Base-by-base conservation (phyloP, 768 basidiomycete species). In the Psilocybe tampanensis region DNA sequence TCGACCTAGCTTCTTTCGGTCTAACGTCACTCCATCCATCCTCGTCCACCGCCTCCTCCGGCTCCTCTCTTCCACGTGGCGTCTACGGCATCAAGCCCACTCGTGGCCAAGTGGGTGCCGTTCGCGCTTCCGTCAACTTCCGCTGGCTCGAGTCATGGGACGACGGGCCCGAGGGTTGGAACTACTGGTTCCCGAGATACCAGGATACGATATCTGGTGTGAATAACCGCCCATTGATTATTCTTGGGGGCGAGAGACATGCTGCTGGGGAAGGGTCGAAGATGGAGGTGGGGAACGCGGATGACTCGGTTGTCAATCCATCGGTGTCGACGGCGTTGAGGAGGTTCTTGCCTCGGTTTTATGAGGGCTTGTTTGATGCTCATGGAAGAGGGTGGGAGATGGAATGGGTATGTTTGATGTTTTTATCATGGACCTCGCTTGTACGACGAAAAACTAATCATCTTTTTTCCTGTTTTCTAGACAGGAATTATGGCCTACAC, bases 401-500 rank as follows among this genome's bases (percentile, higher is more conserved):
- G 80, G 90, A 94, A 78, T 95, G 93, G 92, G 91, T 90, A 48
- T 42, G 81, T 72, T 1, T 54, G 5, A 4, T 29, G 6, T 47
- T 44, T 47, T 45, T 12, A 47, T 34, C 39, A 39, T 41, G 18
- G 11, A 2, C 9, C 15, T 44, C 33, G 44, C 8, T 55, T 39
- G 12, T 57, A 29, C 41, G 17, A 32, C 11, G 29, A 29, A 29
- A 29, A n/a, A 22, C 18, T 61, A 19, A 55, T 52, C 15, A 23
- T 44, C 11, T 23, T 36, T 23, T 18, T 24, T 21, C 11, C 12
- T 24, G 43, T 34, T 15, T 42, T 45, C n/a, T 61, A 92, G 92
- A 90, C 88, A 0, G 93, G 92, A 0, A 90, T 94, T 43, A 92
- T 92, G 90, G 92, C 85, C 0, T 90, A 74, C 62, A 89, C 91